Conservation (phyloP, 2,329 filamentous ascomycete genomes). For the Penicillium verrucosum region DNA sequence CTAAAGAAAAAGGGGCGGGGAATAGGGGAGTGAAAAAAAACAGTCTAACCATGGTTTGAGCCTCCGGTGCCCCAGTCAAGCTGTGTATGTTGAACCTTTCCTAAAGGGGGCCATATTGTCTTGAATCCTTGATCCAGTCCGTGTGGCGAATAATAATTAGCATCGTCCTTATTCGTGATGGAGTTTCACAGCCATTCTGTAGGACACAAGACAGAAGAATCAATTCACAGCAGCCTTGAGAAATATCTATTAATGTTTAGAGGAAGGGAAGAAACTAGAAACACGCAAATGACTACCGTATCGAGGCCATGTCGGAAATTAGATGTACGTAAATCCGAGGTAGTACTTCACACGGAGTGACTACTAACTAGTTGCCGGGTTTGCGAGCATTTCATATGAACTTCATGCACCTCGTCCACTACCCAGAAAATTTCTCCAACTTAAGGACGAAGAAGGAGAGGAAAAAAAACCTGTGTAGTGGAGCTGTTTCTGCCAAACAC, state of each 20-base stretch:
- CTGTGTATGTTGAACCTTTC: conserved; percentile 14
- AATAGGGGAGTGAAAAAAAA: conserved; percentile 17
- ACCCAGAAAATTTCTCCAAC: conserved; percentile 16
- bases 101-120: conserved; percentile 24
- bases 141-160: conserved; percentile 20
- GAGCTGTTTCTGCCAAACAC: conserved; percentile 16
- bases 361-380: neutral
- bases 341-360: neutral
- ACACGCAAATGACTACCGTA: neutral
- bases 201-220: neutral
- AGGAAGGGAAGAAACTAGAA: neutral
- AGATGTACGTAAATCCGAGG: neutral
- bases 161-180: conserved; percentile 20
- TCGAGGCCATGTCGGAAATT: neutral
- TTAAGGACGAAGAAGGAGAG: conserved; percentile 18
- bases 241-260: too few species aligned
- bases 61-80: conserved; percentile 26
- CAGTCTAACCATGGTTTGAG: conserved; percentile 29
- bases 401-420: conserved; percentile 23
- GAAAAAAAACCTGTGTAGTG: conserved; percentile 16
- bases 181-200: neutral
- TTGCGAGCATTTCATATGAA: conserved; percentile 3
- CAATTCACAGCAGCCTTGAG: neutral
- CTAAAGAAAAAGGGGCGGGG: conserved; percentile 20
- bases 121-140: conserved; percentile 19